Base-by-base conservation (phyloP, 306 rosid genomes). In the Pyrus communis region DNA sequence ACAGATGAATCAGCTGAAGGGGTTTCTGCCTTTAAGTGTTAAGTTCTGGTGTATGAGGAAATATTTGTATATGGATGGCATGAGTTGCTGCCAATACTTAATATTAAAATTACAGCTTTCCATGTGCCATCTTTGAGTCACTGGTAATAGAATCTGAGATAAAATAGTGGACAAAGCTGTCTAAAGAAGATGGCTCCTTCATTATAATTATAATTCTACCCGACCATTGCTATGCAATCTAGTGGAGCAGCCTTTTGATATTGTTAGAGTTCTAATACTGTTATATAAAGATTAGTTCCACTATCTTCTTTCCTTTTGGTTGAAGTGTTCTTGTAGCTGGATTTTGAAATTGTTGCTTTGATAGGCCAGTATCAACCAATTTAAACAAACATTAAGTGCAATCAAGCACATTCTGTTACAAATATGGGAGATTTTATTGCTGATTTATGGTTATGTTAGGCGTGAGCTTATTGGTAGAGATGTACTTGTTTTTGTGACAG, bases 31-130 rank as follows among this genome's bases (percentile, higher is more conserved):
- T 14, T 13, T 23, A n/a, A 67, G 57, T 62, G 78, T 51, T 64
- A 51, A 69, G 21, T 69, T 71, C 18, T 74, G 60, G 57, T 54
- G 55, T 70, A 72, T 69, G 52, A 70, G 83, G 18, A 62, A 71
- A 25, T 49, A 51, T 81, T 71, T 35, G 67, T 59, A 71, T 78
- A 12, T 85, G 35, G 52, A 71, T 67, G 68, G 43, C 9, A 9
- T 18, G 43, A 70, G 46, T 52, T 25, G 23, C 42, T 70, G 38
- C 30, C 17, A 11, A 55, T 70, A 70, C 28, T 49, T 70, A 27
- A 7, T 27, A 18, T 14, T 46, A 46, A 46, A 46, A 14, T 2
- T 5, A 46, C 54, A 70, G 54, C 21, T 67, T 40, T 38, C 31
- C 9, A 21, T 40, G 71, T 67, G 13, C 23, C 54, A 12, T 67